phyloP scores from a whole-genome alignment of 352 stramenopile species.

The Pythium angustatum region DNA sequence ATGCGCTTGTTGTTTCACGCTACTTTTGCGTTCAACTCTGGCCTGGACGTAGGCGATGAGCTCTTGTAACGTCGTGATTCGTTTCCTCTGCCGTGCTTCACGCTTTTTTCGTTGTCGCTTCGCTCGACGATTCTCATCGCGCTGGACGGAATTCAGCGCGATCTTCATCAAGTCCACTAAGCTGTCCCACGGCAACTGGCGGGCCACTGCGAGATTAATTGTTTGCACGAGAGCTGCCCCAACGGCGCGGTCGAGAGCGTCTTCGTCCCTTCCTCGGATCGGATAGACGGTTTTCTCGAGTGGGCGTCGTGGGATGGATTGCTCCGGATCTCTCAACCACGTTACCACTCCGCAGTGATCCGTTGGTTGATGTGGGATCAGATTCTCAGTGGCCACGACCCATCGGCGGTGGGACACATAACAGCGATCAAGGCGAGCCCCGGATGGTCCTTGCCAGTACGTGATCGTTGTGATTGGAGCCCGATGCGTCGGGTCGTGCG shows the following conservation, averaged over 20 bases:
- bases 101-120: not conserved
- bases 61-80: not conserved
- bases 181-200: not conserved
- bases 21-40: not conserved
- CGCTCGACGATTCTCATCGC: not conserved
- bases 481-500: not conserved
- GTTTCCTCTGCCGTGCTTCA: not conserved
- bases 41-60: not conserved
- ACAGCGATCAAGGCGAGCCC: not conserved
- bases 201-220: not conserved
- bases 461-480: not conserved
- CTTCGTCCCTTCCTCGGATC: not conserved
- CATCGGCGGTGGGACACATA: not conserved
- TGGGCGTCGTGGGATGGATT: not conserved
- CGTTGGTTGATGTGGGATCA: not conserved
- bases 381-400: not conserved
- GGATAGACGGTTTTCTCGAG: not conserved
- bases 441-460: conserved; percentile 2
- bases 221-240: not conserved
- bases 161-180: not conserved
- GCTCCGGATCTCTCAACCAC: not conserved
- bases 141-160: not conserved
- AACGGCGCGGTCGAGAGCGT: not conserved
- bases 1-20: not conserved
- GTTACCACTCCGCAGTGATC: conserved; percentile 1